Evolutionary conservation across 768 basidiomycete species (phyloP).

Genomic region (Naganishia vishniacii): DNA sequence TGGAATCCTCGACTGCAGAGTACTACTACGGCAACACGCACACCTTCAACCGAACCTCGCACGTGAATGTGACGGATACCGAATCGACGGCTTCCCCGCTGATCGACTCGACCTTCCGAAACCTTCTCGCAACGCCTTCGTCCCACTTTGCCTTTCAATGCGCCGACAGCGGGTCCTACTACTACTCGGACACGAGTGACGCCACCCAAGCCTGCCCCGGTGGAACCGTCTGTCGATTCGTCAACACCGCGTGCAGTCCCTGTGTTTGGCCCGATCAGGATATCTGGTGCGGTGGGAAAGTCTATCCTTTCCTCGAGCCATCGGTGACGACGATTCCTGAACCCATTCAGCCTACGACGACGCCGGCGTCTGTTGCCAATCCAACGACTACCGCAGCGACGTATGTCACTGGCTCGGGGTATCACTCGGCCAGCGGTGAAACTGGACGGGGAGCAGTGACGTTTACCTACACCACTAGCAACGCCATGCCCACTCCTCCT

Average conservation of each 20-base stretch:
- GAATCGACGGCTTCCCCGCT: neutral
- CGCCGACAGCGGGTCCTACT: constrained; percentile 2
- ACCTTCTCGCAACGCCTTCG: neutral
- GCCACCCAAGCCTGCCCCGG: constrained; percentile 10
- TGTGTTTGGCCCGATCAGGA: constrained; percentile 20
- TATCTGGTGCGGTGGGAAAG: constrained; percentile 5
- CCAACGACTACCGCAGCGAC: neutral
- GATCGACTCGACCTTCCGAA: constrained; percentile 5
- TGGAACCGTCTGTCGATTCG: constrained; percentile 17
- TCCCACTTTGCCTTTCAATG: constrained; percentile 8
- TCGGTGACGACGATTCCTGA: neutral
- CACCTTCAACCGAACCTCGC: constrained; percentile 5
- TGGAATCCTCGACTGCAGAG: neutral
- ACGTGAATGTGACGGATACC: neutral
- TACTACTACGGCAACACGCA: constrained; percentile 21
- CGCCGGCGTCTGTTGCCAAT: neutral
- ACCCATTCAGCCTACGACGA: neutral
- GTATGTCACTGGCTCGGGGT: constrained; percentile 13
- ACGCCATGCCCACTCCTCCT: neutral
- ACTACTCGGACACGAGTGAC: neutral
- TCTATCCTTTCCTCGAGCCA: constrained; percentile 1
- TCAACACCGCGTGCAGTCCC: constrained; percentile 6
- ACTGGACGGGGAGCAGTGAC: constrained; percentile 22
- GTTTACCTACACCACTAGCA: constrained; percentile 18
- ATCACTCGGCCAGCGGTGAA: constrained; percentile 6